Evolutionary conservation across 805 yeast genomes (phyloP).

Genomic region (Zygosaccharomyces rouxii): DNA sequence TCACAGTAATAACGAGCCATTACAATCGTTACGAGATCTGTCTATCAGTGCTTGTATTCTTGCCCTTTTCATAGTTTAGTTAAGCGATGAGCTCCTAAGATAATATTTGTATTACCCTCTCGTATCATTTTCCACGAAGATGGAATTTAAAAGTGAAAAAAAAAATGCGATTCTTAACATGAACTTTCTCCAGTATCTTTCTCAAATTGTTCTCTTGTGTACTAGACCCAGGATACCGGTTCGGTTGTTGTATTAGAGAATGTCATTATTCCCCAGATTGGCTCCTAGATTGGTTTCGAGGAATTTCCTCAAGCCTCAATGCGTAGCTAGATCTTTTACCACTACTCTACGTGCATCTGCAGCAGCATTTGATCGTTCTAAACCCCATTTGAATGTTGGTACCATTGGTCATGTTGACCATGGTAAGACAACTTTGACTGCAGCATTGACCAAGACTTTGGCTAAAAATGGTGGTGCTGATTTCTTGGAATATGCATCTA

Average conservation of each 20-base stretch:
- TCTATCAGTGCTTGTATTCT: no score
- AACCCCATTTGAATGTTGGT: constrained; percentile 96
- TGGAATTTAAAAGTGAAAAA: background rate
- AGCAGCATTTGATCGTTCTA: constrained; percentile 83
- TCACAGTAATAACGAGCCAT: constrained; percentile 81
- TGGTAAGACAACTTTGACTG: constrained; percentile 97
- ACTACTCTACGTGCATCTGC: constrained; percentile 42
- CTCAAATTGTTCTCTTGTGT: background rate
- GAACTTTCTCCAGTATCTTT: background rate
- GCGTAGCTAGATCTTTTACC: constrained; percentile 12
- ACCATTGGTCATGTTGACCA: constrained; percentile 99
- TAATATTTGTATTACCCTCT: background rate
- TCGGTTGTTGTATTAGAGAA: background rate
- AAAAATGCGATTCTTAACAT: background rate
- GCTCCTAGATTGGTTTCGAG: constrained; percentile 16
- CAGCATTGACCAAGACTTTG: constrained; percentile 95
- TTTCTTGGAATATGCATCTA: constrained; percentile 88
- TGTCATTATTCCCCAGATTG: constrained; percentile 24
- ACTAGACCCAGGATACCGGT: background rate
- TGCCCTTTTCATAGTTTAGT: background rate
- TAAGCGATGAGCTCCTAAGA: no score
- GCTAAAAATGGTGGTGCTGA: constrained; percentile 84
- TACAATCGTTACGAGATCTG: no score
- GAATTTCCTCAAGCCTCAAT: constrained; percentile 10
- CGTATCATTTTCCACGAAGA: background rate